These are phyloP conservation scores for Fraxinus nigra DNA, from an alignment of 305 asterid genomes.

Conservation along the genomic window DNA sequence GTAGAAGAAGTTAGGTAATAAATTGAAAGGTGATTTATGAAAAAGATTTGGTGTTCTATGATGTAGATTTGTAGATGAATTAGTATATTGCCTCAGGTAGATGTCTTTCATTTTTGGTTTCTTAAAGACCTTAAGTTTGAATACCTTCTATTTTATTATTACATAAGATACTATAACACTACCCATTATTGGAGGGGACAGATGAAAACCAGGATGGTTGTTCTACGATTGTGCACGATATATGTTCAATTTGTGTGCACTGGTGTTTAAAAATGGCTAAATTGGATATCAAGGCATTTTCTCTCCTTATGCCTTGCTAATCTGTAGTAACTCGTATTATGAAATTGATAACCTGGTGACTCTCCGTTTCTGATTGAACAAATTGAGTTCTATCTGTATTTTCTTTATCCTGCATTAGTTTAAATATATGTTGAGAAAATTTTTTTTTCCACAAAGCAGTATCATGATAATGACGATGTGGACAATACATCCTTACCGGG, in stretches of 20 bases:
- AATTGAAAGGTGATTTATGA: neutral
- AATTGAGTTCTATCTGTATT: neutral
- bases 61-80: neutral
- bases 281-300: neutral
- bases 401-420: neutral
- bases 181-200: neutral
- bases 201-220: neutral
- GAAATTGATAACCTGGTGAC: neutral
- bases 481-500: conserved; percentile 6
- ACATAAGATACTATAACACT: neutral
- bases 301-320: neutral
- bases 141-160: neutral
- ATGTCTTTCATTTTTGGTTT: neutral
- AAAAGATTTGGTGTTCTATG: neutral
- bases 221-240: neutral
- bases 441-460: conserved; percentile 25
- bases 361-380: neutral
- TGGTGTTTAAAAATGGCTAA: neutral
- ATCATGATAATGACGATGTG: conserved; percentile 18
- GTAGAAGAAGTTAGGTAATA: neutral
- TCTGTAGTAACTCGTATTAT: neutral
- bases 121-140: neutral
- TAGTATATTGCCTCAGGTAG: neutral
- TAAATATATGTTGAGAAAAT: neutral
- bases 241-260: neutral